Percentiles rank a stretch among this genome's conserved stretches.
These are phyloP conservation scores for Globisporangium takayamanum DNA, from an alignment of 352 stramenopile species.

Conservation along the genomic window DNA sequence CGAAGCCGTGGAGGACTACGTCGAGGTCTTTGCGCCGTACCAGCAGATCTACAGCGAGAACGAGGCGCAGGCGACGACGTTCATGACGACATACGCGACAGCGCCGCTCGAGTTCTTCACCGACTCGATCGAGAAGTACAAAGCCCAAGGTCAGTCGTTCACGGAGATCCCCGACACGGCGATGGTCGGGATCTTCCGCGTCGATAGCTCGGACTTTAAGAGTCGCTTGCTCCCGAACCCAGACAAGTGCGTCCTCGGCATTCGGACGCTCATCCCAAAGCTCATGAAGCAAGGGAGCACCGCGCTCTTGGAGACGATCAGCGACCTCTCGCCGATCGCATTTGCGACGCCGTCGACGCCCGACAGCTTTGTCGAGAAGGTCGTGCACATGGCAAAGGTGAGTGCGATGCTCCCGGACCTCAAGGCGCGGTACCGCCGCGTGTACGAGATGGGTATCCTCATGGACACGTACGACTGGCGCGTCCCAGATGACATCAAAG, in stretches of 20 bases:
- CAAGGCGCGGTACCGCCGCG: constrained; percentile 58
- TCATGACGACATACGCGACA: constrained; percentile 65
- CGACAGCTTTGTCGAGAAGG: constrained; percentile 84
- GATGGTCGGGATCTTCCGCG: constrained; percentile 89
- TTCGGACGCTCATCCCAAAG: constrained; percentile 77
- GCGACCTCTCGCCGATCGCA: constrained; percentile 72
- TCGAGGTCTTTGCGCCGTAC: constrained; percentile 87
- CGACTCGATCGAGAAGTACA: constrained; percentile 81
- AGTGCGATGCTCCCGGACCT: constrained; percentile 53
- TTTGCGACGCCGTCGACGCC: constrained; percentile 65
- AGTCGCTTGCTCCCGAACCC: constrained; percentile 83
- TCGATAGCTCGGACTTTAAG: constrained; percentile 89
- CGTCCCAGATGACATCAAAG: constrained; percentile 89
- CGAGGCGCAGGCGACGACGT: constrained; percentile 48
- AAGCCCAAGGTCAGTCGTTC: constrained; percentile 72
- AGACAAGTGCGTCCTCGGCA: constrained; percentile 78
- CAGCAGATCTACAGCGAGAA: constrained; percentile 86
- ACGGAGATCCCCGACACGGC: constrained; percentile 74
- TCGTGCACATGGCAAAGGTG: constrained; percentile 85
- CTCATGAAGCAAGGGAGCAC: constrained; percentile 86
- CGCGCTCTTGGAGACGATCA: constrained; percentile 77
- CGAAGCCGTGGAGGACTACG: constrained; percentile 81
- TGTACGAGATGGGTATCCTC: constrained; percentile 84
- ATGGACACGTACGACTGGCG: constrained; percentile 91
- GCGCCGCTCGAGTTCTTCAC: constrained; percentile 75